phyloP scores from a whole-genome alignment of 208 protist genomes.

The Crithidia brevicula region DNA sequence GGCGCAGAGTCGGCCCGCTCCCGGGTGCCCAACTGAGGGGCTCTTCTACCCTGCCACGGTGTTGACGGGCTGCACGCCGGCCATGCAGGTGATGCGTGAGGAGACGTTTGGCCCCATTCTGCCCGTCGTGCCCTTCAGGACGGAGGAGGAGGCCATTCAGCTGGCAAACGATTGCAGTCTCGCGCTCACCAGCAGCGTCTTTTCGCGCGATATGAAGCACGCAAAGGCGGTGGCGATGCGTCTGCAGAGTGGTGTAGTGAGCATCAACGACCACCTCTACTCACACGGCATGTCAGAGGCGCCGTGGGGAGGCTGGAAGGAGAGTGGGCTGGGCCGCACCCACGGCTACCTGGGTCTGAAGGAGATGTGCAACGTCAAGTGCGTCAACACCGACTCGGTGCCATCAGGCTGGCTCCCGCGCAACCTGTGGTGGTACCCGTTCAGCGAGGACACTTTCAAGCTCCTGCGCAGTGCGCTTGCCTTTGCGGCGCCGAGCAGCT shows the following conservation, averaged over 20 bases:
- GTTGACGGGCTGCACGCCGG: slow-evolving; percentile 66
- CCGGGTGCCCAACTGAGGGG: slow-evolving; percentile 45
- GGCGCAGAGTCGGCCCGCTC: slow-evolving; percentile 67
- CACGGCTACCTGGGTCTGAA: slow-evolving; percentile 75
- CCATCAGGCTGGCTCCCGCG: slow-evolving; percentile 40
- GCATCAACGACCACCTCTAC: slow-evolving; percentile 84
- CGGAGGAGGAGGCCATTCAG: slow-evolving; percentile 77
- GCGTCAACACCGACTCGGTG: slow-evolving; percentile 69
- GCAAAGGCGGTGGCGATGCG: slow-evolving; percentile 44
- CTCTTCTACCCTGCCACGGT: slow-evolving; percentile 89
- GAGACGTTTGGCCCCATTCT: slow-evolving; percentile 95
- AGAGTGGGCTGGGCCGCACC: slow-evolving; percentile 85
- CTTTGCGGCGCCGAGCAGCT: slow-evolving; percentile 41
- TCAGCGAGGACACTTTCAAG: slow-evolving; percentile 43
- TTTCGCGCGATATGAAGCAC: slow-evolving; percentile 44
- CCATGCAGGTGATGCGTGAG: slow-evolving; percentile 88
- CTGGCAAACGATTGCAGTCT: slow-evolving; percentile 77
- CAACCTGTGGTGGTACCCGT: slow-evolving; percentile 86
- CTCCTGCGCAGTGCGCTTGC: slow-evolving; percentile 35
- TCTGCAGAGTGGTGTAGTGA: slow-evolving; percentile 84
- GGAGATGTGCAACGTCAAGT: slow-evolving; percentile 89
- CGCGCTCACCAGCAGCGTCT: slow-evolving; percentile 84
- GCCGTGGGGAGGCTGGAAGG: slow-evolving; percentile 92
- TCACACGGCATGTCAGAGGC: slow-evolving; percentile 67
- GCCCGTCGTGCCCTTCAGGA: slow-evolving; percentile 69